Evolutionary conservation across 1,139 yeast genomes (phyloP), one percentile per base, ranked within the genome.

Genomic region (Debaryomyces fabryi): DNA sequence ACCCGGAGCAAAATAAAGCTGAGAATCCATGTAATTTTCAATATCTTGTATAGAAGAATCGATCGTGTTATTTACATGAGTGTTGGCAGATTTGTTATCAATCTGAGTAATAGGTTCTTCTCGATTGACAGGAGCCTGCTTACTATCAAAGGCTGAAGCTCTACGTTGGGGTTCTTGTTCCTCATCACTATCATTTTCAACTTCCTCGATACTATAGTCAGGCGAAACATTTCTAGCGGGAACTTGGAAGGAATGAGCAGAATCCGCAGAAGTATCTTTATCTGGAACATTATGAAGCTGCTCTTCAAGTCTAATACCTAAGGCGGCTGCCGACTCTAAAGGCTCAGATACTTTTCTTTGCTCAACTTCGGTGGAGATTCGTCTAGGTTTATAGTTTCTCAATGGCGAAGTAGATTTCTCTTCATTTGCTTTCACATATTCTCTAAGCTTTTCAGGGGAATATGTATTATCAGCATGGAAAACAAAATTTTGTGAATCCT

Each of bases 161-260:
- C 25, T 35, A 35, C 20, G 15, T n/a, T 12, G 38, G 20, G 38
- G 13, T 27, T 21, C 43, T 20, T 35, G 41, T 21, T 48, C 52
- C 30, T 52, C 53, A 32, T 62, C 68, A 20, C 51, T 58, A 36
- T 70, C 74, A 48, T 71, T 64, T 42, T 67, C 72, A 42, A 65
- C 72, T 54, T 72, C 77, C 52, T 72, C 78, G 42, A 72, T 72
- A 6, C 76, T 77, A 56, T 67, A 70, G 49, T 72, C 76, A 2
- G 69, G 71, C 10, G 48, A 45, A 18, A 12, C 36, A 29, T 7
- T 29, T 15, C 13, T 32, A 12, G 43, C 36, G 13, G 40, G 40
- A 30, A 40, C 2, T 12, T 20, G 16, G 16, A 24, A 18, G 8
- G 44, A 48, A 8, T 36, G 49, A 33, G 41, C 48, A 3, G 49